A percentile compares a stretch with the other conserved stretches of the same genome.
Conservation (phyloP, 169 alveolate species). For the Cryptosporidium meleagridis region DNA sequence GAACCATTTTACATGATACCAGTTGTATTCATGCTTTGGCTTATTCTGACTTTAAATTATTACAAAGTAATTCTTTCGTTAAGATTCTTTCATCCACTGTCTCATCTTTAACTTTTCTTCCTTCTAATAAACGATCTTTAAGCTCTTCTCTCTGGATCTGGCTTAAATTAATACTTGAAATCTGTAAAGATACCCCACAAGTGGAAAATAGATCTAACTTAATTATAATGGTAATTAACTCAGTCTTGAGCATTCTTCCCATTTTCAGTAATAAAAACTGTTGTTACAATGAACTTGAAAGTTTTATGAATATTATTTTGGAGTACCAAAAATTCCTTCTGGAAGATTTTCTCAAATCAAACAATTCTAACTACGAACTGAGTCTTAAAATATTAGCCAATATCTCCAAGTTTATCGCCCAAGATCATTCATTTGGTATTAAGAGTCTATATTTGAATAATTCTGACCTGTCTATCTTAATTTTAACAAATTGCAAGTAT, state of each 20-base stretch:
- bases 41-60: neutral
- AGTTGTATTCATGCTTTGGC: neutral
- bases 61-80: neutral
- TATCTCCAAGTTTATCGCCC: neutral
- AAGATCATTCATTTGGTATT: neutral
- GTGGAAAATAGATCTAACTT: neutral
- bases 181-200: neutral
- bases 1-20: neutral
- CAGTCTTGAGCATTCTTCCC: neutral
- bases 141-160: neutral
- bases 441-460: neutral
- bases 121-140: no score
- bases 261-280: no score
- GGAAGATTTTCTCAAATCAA: constrained; percentile 2
- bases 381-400: neutral
- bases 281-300: neutral
- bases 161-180: neutral
- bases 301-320: neutral
- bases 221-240: neutral
- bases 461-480: neutral
- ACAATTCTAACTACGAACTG: neutral
- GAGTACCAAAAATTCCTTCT: neutral
- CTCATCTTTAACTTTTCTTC: neutral
- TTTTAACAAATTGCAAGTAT: neutral
- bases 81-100: neutral